Base-by-base conservation (phyloP, 2,329 filamentous ascomycete genomes). In the Colletotrichum sublineola region DNA sequence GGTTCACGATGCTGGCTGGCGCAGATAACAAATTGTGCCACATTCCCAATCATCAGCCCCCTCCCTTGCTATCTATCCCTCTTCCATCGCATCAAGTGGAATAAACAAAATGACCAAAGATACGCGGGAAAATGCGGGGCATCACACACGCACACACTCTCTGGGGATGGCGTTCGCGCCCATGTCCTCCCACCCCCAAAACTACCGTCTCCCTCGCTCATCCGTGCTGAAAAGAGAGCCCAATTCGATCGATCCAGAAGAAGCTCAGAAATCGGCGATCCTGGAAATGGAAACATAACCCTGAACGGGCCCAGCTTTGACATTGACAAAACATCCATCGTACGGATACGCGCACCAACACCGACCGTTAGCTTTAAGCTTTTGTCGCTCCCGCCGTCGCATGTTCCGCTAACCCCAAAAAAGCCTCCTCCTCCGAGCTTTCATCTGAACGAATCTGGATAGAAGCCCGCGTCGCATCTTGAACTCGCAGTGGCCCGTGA, bases 351-450 rank as follows among this genome's bases (percentile, higher is more conserved):
- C 48, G 53, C 58, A 55, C 24, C n/a, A 33, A 40, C 69, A 50
- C 31, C 64, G 60, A 66, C 52, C 20, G n/a, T 52, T n/a, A 24
- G 24, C 24, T 24, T 24, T 24, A 11, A n/a, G 50, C 57, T 64
- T 63, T 72, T 57, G 69, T 55, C 64, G 58, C 57, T 29, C 40
- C 36, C 64, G 50, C 40, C 20, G 14, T 29, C n/a, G 18, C 50
- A 20, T 48, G 36, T 42, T 7, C 46, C 38, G 31, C 60, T 55
- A 68, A 42, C 8, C 60, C 65, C 18, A 60, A 61, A 48, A 24
- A 31, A 46, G 65, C 29, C 60, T 29, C 52, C 60, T 29, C 52
- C 46, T 69, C 66, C 69, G 60, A 69, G 31, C 60, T 53, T 20
- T 48, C n/a, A 42, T 42, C 18, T 46, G 66, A 60, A 5, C 38